Evolutionary conservation across 2,329 filamentous ascomycete genomes (phyloP).

Genomic region (Trichoderma sp.): DNA sequence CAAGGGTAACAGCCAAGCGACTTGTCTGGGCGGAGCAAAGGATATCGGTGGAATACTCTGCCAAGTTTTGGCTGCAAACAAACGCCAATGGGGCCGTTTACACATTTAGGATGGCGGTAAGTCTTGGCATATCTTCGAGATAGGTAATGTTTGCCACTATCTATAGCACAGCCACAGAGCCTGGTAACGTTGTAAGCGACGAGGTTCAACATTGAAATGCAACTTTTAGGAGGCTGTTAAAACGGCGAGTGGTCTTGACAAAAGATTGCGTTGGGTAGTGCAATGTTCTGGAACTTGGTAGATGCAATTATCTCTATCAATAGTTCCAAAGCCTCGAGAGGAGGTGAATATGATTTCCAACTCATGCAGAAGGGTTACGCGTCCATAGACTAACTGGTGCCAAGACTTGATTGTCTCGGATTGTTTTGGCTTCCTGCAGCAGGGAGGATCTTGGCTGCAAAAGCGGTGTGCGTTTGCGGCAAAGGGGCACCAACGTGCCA

Average conservation of each 20-base stretch:
- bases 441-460: slow-evolving; percentile 1
- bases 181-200: not conserved
- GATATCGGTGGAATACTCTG: not conserved
- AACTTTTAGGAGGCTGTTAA: not conserved
- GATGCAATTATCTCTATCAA: not conserved
- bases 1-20: not conserved
- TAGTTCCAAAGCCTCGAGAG: not conserved
- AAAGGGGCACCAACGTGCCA: not conserved
- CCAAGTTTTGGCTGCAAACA: not conserved
- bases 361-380: not conserved
- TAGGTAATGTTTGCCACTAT: not conserved
- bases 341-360: not conserved
- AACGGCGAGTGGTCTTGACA: not conserved
- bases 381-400: not conserved
- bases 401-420: not conserved
- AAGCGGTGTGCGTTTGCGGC: not conserved
- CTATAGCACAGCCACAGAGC: not conserved
- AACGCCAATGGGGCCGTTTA: not conserved
- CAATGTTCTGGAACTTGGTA: not conserved
- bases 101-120: not conserved
- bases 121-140: slow-evolving; percentile 9
- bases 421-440: not conserved
- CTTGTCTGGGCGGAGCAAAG: not conserved
- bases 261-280: not conserved
- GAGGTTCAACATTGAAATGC: not conserved